These are phyloP conservation scores for Talaromyces sp. DNA, from an alignment of 2,329 filamentous ascomycete species.

Conservation along the genomic window DNA sequence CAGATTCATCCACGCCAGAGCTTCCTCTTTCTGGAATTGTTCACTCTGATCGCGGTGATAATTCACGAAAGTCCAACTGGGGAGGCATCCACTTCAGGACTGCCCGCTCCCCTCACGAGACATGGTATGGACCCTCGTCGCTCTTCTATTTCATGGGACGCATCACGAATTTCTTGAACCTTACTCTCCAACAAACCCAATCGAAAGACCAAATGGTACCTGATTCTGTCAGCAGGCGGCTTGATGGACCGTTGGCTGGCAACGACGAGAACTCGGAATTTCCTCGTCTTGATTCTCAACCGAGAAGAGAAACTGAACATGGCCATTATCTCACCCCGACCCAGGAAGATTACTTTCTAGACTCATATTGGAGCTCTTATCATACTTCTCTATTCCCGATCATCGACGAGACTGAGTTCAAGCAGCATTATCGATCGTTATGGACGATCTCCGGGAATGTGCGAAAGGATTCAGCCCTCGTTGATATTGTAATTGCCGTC, in stretches of 20 bases:
- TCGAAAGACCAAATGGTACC: constrained; percentile 28
- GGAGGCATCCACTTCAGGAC: constrained; percentile 38
- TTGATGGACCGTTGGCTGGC: constrained; percentile 15
- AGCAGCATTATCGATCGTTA: constrained; percentile 41
- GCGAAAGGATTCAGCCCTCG: constrained; percentile 46
- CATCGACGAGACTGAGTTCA: constrained; percentile 43
- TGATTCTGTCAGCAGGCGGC: constrained; percentile 21
- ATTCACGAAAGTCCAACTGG: constrained; percentile 28
- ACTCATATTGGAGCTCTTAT: constrained; percentile 47
- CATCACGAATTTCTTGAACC: constrained; percentile 36
- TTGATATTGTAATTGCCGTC: constrained; percentile 50
- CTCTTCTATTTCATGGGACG: constrained; percentile 44
- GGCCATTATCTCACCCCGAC: constrained; percentile 31
- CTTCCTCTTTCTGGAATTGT: not conserved
- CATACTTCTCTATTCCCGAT: constrained; percentile 40
- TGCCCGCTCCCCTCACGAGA: constrained; percentile 32
- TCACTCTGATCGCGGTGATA: constrained; percentile 7
- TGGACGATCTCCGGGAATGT: constrained; percentile 27
- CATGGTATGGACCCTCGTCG: constrained; percentile 45
- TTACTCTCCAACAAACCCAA: constrained; percentile 29
- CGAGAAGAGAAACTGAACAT: constrained; percentile 11
- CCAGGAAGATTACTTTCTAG: constrained; percentile 47
- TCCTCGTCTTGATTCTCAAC: constrained; percentile 1
- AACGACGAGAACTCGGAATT: not conserved
- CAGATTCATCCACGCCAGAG: constrained; percentile 1